These are phyloP conservation scores for Suillus placidus DNA, from an alignment of 768 basidiomycete genomes.

Conservation along the genomic window DNA sequence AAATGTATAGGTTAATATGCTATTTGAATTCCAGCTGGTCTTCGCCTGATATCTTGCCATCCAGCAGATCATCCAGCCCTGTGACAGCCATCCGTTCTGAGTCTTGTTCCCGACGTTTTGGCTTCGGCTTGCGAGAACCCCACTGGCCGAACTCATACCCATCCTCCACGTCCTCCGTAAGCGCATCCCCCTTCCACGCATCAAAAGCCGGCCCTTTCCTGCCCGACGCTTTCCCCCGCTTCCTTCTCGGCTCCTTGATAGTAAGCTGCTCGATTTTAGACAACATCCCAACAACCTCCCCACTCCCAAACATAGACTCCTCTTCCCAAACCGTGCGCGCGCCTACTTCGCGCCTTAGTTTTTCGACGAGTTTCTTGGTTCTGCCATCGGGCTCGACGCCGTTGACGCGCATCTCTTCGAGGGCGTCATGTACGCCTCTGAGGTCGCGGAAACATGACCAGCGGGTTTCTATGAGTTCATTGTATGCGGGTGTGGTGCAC, in stretches of 20 bases:
- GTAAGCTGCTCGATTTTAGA: constrained; percentile 51
- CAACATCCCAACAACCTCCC: constrained; percentile 55
- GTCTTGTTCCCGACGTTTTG: background rate
- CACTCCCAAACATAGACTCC: constrained; percentile 48
- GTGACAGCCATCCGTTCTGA: background rate
- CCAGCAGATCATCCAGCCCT: background rate
- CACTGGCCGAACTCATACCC: constrained; percentile 56
- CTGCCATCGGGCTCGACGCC: constrained; percentile 65
- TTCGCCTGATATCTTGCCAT: background rate
- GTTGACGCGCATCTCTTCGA: constrained; percentile 84
- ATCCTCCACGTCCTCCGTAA: constrained; percentile 36
- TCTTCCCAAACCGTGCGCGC: constrained; percentile 53
- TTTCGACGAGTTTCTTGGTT: constrained; percentile 65
- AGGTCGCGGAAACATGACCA: constrained; percentile 88
- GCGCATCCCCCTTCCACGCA: constrained; percentile 47
- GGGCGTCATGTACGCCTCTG: constrained; percentile 66
- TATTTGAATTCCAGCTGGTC: background rate
- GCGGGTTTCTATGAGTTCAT: constrained; percentile 83
- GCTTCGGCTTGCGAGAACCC: constrained; percentile 20
- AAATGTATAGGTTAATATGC: constrained; percentile 6
- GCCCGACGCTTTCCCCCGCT: constrained; percentile 22
- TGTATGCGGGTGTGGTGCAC: constrained; percentile 86
- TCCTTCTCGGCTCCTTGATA: constrained; percentile 27
- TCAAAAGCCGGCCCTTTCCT: constrained; percentile 24
- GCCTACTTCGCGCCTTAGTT: constrained; percentile 63